Percentiles rank a stretch among this genome's conserved stretches.
phyloP scores from a whole-genome alignment of 208 protist species.

The Herpetomonas samuelpessoai region DNA sequence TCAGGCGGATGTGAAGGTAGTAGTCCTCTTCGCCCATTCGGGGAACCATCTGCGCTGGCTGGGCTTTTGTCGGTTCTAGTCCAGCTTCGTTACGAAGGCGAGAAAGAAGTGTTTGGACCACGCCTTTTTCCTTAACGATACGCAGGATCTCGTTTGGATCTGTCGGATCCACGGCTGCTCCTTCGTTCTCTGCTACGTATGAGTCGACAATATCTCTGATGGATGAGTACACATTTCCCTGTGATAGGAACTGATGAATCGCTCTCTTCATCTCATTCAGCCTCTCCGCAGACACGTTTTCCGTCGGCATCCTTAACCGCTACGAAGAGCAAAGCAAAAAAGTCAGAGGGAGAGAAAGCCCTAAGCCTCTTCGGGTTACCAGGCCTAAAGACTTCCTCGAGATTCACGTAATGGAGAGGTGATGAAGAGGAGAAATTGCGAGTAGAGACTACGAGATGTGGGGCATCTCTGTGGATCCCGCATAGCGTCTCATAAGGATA shows the following conservation, averaged over 20 bases:
- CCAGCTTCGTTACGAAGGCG: slow-evolving; percentile 33
- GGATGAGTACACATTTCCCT: slow-evolving; percentile 82
- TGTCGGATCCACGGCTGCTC: slow-evolving; percentile 18
- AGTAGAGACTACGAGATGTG: too few species aligned
- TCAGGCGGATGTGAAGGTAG: slow-evolving; percentile 80
- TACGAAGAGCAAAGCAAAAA: not conserved
- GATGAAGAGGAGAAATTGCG: too few species aligned
- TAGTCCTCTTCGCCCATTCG: slow-evolving; percentile 19
- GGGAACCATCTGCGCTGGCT: slow-evolving; percentile 13
- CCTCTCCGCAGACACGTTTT: slow-evolving; percentile 29
- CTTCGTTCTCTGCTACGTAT: slow-evolving; percentile 70
- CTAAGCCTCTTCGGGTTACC: slow-evolving; percentile 15
- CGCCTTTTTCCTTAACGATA: slow-evolving; percentile 79
- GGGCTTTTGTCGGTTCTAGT: slow-evolving; percentile 7
- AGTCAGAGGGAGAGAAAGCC: slow-evolving; percentile 1
- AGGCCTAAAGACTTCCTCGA: too few species aligned
- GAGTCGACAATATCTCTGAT: slow-evolving; percentile 89
- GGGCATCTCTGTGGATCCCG: too few species aligned
- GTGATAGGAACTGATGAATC: slow-evolving; percentile 81
- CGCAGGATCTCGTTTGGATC: slow-evolving; percentile 77
- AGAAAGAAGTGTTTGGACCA: slow-evolving; percentile 72
- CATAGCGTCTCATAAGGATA: too few species aligned
- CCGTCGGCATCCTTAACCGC: slow-evolving; percentile 22
- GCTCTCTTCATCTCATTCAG: slow-evolving; percentile 70
- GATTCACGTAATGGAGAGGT: too few species aligned